A percentile compares a stretch with the other conserved stretches of the same genome.
phyloP scores from a whole-genome alignment of 345 rosid species.

The Kandelia obovata region DNA sequence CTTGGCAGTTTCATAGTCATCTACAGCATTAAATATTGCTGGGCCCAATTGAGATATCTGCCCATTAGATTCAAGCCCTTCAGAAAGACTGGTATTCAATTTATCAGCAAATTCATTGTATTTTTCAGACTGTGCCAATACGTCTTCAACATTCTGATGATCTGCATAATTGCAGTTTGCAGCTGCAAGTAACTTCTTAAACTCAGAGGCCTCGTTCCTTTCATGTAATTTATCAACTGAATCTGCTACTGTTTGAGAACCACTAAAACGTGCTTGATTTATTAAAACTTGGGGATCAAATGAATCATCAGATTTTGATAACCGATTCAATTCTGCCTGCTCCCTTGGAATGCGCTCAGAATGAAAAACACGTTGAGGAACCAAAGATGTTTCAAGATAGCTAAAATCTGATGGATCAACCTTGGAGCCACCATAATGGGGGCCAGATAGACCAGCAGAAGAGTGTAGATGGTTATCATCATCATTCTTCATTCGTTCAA shows the following conservation, averaged over 20 bases:
- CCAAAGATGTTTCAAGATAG: conserved; percentile 25
- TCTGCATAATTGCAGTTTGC: conserved; percentile 38
- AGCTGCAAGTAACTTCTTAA: conserved; percentile 23
- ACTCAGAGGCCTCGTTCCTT: conserved; percentile 5
- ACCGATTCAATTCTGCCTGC: conserved; percentile 29
- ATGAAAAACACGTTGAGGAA: conserved; percentile 26
- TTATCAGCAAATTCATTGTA: conserved; percentile 22
- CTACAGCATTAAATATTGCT: conserved; percentile 2
- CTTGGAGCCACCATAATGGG: conserved; percentile 44
- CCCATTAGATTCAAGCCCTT: conserved; percentile 8
- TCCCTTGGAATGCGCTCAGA: conserved; percentile 32
- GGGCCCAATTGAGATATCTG: conserved; percentile 32
- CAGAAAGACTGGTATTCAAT: neutral
- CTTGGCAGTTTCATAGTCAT: conserved; percentile 7
- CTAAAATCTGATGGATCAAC: conserved; percentile 32
- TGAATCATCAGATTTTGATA: conserved; percentile 32
- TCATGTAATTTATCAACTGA: conserved; percentile 17
- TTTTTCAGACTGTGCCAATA: conserved; percentile 28
- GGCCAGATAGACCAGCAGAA: conserved; percentile 36
- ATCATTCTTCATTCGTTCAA: conserved; percentile 41
- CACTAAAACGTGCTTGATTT: conserved; percentile 16
- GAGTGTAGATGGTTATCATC: conserved; percentile 44
- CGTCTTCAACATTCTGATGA: conserved; percentile 46
- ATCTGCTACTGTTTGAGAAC: conserved; percentile 14
- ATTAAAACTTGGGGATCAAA: conserved; percentile 27